Base-by-base conservation (phyloP, 116 monocot genomes). In the Iris pallida region DNA sequence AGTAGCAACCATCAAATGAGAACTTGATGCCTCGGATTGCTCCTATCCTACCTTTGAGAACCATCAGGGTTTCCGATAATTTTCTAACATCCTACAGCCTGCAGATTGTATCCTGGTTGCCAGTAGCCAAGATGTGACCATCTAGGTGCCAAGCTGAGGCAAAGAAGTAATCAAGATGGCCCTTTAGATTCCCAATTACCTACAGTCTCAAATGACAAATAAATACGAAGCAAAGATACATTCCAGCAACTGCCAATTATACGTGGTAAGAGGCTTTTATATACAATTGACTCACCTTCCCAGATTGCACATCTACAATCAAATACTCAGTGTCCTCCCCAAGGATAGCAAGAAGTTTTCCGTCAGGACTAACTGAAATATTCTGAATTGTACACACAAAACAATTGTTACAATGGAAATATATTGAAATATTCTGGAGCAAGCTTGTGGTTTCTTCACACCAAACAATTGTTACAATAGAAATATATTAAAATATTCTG, bases 51-150 rank as follows among this genome's bases (percentile, higher is more conserved):
- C 91, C 95, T 47, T 79, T 76, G 59, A 95, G 73, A 2, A 89
- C 86, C 0, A 89, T 79, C 0, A 89, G 19, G 20, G 95, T 82
- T 17, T 72, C 47, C 0, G 80, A 82, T 0, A 76, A 47, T 4
- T 91, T 91, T 63, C 95, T 84, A 42, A 89, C 62, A 53, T 95
- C 95, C 95, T 89, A 95, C n/a, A 91, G 46, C 51, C 95, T 71
- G 82, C 89, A 91, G 4, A 89, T 91, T 41, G 45, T 86, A 80
- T 95, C 95, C 56, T 95, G 91, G 70, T 80, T 95, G 10, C 89
- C 91, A 0, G 95, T 89, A 4, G 84, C 95, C 58, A 91, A 11
- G 16, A 86, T 71, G 41, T 65, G 63, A 10, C 88, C 82, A 41
- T 80, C 80, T 0, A 91, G 91, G 64, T 95, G 88, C 91, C 95